A percentile compares a stretch with the other conserved stretches of the same genome.
These are phyloP conservation scores for Tylopilus sp. DNA, from an alignment of 768 basidiomycete genomes.

Conservation along the genomic window DNA sequence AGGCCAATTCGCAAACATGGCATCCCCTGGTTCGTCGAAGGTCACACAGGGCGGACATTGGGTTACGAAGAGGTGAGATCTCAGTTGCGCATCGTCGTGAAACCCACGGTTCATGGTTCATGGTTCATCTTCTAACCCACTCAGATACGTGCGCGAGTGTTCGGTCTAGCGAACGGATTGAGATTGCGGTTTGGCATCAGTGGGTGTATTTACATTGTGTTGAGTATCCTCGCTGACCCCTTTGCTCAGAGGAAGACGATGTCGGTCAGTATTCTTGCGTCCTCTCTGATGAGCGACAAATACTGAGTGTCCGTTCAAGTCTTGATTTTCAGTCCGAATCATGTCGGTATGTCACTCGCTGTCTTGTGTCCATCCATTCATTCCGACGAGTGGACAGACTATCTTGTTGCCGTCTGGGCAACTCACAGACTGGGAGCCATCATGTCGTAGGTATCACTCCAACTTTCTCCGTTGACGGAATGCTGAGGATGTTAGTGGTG, in stretches of 20 bases:
- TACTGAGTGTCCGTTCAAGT: slow-evolving; percentile 37
- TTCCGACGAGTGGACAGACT: slow-evolving; percentile 36
- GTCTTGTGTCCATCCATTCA: background rate
- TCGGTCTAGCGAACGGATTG: slow-evolving; percentile 38
- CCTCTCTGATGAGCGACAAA: background rate
- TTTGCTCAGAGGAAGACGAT: slow-evolving; percentile 33
- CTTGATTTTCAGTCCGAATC: slow-evolving; percentile 63
- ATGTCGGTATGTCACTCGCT: slow-evolving; percentile 44
- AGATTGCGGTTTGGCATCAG: slow-evolving; percentile 32
- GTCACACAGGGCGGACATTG: slow-evolving; percentile 34
- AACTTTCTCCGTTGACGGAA: background rate
- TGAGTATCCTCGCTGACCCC: background rate
- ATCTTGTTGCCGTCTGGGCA: slow-evolving; percentile 54
- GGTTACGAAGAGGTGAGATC: slow-evolving; percentile 36
- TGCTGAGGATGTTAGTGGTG: slow-evolving; percentile 41
- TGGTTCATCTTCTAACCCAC: background rate
- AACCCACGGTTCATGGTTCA: too few species aligned
- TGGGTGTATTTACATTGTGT: slow-evolving; percentile 15
- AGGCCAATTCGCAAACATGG: slow-evolving; percentile 24
- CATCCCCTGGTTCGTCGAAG: slow-evolving; percentile 41
- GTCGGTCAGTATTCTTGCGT: slow-evolving; percentile 30
- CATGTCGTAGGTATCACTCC: slow-evolving; percentile 45
- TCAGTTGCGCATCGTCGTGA: background rate
- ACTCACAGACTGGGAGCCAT: slow-evolving; percentile 53
- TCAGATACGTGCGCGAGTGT: slow-evolving; percentile 35